Evolutionary conservation across 305 asterid species (phyloP).

Genomic region (Fraxinus floribunda): DNA sequence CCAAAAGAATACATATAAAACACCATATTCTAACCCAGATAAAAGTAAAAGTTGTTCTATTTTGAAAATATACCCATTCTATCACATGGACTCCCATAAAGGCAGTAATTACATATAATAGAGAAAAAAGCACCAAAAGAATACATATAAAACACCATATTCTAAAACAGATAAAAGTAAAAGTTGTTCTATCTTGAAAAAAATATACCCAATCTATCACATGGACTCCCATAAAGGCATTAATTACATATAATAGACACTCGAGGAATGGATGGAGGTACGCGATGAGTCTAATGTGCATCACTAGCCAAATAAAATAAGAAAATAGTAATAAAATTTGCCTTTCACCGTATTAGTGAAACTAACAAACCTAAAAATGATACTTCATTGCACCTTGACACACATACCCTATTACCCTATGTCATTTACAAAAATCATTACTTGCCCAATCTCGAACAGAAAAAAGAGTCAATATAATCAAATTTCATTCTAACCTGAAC

Average conservation of each 20-base stretch:
- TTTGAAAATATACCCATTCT: not conserved
- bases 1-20: not conserved
- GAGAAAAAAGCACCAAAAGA: not conserved
- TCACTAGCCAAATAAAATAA: not conserved
- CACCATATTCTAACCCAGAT: not conserved
- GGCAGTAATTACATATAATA: not conserved
- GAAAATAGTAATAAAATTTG: not conserved
- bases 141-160: not conserved
- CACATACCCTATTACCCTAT: not conserved
- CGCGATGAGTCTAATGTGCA: not conserved
- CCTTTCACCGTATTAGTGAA: not conserved
- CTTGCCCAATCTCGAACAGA: not conserved
- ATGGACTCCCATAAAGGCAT: not conserved
- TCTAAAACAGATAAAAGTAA: not conserved
- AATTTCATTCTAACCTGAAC: not conserved
- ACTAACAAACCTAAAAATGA: not conserved
- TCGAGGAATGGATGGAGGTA: not conserved
- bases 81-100: not conserved
- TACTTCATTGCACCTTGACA: not conserved
- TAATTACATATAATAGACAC: not conserved
- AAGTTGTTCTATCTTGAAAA: not conserved
- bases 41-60: not conserved
- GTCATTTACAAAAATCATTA: not conserved
- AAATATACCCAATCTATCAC: not conserved
- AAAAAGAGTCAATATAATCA: not conserved